Evolutionary conservation across 148 eudicot species (phyloP), one percentile per base, ranked within the genome.

Genomic region (Linanthus parryae): DNA sequence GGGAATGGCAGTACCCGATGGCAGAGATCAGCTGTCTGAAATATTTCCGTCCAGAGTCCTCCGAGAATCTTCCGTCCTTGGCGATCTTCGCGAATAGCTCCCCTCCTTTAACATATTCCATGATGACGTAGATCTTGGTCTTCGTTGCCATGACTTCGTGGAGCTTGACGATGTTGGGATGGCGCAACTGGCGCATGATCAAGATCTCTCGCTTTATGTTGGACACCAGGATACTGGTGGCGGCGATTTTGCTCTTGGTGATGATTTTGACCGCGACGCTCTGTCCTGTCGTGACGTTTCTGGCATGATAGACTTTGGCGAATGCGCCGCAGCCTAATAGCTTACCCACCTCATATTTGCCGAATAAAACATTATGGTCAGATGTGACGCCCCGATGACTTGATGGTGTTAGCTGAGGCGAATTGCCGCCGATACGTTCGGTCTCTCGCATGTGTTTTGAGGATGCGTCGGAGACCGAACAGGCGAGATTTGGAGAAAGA

Each of bases 61-160:
- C 95, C 46, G 77, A 70, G 52, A 87, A 83, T 1, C 95, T 54
- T 3, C 82, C 84, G n/a, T n/a, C n/a, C 19, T 78, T 80, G 4
- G 76, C 61, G 2, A 87, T 58, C 48, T 75, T 80, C 0, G 74
- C 57, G 54, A 87, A 87, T 5, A 87, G 63, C 66, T 87, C 91
- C 7, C 95, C 95, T 4, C 95, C 91, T 16, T 76, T 78, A 11
- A 85, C 95, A 44, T 70, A 78, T 9, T 87, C 95, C 63, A 87
- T 57, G 25, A 83, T 68, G 67, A 75, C 83, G 68, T 68, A 83
- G 17, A 85, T 68, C 45, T 74, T 79, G 0, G 77, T 57, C 37
- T 77, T 77, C 15, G 79, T 76, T 2, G 91, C 95, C 2, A 87
- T 23, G 1, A 87, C 88, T 47, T 87, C 95, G 24, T 34, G 36